Evolutionary conservation across 345 rosid genomes (phyloP), one percentile per base, ranked within the genome.

Genomic region (Dipteronia sinensis): DNA sequence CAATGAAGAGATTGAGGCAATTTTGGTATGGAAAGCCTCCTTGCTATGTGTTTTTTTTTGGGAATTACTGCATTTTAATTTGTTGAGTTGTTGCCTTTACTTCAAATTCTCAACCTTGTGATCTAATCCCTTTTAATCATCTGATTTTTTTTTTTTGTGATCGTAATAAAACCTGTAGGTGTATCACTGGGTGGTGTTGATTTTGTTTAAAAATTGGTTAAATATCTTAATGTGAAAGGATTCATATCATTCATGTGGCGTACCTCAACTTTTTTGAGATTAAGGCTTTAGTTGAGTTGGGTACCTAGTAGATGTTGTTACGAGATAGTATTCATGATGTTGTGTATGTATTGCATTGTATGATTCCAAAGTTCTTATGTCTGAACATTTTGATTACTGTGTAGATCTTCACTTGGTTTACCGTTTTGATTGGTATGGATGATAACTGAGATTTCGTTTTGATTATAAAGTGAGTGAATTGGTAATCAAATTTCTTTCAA

Each of bases 1-100:
- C 10, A 87, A 89, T 69, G 97, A 95, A 72, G 99, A 95, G 86
- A 95, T 92, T 42, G 95, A 92, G 67, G 90, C 97, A 17, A 91
- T 93, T 75, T 76, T 92, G 96, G 99, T 95, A 75, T 65, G 88
- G 84, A 29, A 49, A 75, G 0, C 34, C 49, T 58, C 64, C 44
- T 44, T 61, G 5, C n/a, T n/a, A 56, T 2, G 7, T 56, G 0
- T 23, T 4, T 56, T 56, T n/a, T n/a, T 56, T 7, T 19, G 7
- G 23, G 62, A 19, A 15, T 46, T 79, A 40, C 23, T 80, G 10
- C 65, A 56, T 56, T 56, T 19, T 3, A 20, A 10, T 56, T 56
- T 56, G 22, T 56, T 56, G n/a, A 6, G 7, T 3, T 56, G 22
- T 20, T 17, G 62, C 62, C 10, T 56, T 5, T 49, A 49, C 55